Evolutionary conservation across 2,329 filamentous ascomycete genomes (phyloP).

Genomic region (Apiospora sp.): DNA sequence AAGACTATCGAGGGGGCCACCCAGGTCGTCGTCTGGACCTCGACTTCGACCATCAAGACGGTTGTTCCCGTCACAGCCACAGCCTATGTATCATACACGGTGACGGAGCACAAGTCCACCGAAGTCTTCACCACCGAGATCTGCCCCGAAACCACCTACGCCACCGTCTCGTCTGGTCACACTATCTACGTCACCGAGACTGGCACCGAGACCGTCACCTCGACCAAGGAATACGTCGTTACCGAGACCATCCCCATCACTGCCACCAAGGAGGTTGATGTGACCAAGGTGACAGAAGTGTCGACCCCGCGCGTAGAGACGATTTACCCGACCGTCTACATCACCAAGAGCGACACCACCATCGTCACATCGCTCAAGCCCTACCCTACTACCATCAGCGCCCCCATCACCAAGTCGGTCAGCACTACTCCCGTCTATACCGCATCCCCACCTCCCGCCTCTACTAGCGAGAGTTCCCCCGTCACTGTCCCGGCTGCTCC

Average conservation of each 20-base stretch:
- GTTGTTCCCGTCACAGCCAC: constrained; percentile 29
- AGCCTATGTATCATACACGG: constrained; percentile 43
- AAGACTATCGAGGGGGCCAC: constrained; percentile 52
- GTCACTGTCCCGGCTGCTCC: constrained; percentile 29
- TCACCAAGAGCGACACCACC: constrained; percentile 43
- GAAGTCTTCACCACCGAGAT: constrained; percentile 48
- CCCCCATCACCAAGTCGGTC: constrained; percentile 32
- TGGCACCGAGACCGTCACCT: constrained; percentile 49
- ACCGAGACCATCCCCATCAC: constrained; percentile 53
- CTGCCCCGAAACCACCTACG: constrained; percentile 49
- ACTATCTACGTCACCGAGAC: constrained; percentile 54
- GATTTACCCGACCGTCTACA: constrained; percentile 42
- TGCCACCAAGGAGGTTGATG: constrained; percentile 47
- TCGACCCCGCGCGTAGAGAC: constrained; percentile 45
- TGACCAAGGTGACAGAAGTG: constrained; percentile 50
- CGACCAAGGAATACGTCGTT: constrained; percentile 48
- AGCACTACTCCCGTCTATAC: background rate
- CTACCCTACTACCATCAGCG: constrained; percentile 32
- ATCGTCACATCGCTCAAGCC: constrained; percentile 42
- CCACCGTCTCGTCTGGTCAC: constrained; percentile 51
- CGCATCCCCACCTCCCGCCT: background rate
- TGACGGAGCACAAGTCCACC: constrained; percentile 41
- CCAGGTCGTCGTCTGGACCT: constrained; percentile 50
- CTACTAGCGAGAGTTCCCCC: constrained; percentile 23
- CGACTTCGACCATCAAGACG: constrained; percentile 46